These are phyloP conservation scores for Batkoa obscura DNA, from an alignment of 371 early-diverging fungal genomes.

Conservation along the genomic window DNA sequence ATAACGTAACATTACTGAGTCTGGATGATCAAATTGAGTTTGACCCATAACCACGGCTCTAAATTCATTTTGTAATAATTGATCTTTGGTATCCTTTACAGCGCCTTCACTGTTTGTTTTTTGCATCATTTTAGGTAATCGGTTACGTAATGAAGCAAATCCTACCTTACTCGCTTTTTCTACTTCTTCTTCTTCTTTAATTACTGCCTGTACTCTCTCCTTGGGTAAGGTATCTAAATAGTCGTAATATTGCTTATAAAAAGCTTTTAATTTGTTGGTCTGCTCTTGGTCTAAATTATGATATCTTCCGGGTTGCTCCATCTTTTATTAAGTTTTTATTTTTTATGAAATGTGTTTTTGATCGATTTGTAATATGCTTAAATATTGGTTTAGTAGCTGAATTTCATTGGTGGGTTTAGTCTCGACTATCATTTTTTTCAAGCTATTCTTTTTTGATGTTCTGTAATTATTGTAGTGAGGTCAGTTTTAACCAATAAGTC, in stretches of 20 bases:
- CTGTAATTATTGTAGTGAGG: too few relatives aligned
- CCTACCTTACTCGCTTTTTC: neutral
- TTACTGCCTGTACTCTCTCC: neutral
- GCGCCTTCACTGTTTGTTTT: neutral
- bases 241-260: neutral
- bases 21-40: conserved; percentile 39
- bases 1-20: conserved; percentile 40
- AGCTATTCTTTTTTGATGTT: too few relatives aligned
- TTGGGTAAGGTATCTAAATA: neutral
- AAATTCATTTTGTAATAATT: neutral
- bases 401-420: too few relatives aligned
- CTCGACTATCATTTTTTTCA: too few relatives aligned
- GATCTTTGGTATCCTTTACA: neutral
- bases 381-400: too few relatives aligned
- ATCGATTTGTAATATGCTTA: too few relatives aligned
- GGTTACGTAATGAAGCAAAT: neutral
- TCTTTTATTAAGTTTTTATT: too few relatives aligned
- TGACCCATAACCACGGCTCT: neutral
- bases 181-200: neutral
- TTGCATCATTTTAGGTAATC: neutral
- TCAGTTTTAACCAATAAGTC: too few relatives aligned
- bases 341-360: too few relatives aligned
- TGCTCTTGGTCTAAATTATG: neutral
- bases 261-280: neutral
- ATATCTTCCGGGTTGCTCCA: neutral